These are phyloP conservation scores for Backusella luteola DNA, from an alignment of 192 early-diverging fungal species.

Conservation along the genomic window DNA sequence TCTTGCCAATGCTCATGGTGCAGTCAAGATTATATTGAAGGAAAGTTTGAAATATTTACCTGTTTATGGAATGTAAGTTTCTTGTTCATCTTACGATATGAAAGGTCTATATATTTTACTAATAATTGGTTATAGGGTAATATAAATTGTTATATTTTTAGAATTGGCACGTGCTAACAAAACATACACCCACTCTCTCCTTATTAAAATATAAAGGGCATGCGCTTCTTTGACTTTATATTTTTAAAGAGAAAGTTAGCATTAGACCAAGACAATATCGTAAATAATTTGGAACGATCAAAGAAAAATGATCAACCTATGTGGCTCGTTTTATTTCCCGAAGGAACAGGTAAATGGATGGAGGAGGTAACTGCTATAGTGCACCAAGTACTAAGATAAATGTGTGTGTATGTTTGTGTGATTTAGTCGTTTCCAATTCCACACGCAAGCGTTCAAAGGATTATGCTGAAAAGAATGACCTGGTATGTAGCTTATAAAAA, in stretches of 20 bases:
- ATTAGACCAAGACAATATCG: conserved; percentile 59
- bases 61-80: conserved; percentile 75
- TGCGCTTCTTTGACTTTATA: conserved; percentile 94
- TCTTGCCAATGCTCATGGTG: conserved; percentile 69
- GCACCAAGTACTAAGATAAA: not conserved
- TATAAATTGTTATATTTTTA: not conserved
- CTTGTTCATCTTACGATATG: not conserved
- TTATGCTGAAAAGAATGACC: conserved; percentile 64
- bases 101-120: not conserved
- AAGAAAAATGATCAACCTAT: conserved; percentile 64
- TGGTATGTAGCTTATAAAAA: conserved; percentile 1
- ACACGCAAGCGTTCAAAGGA: conserved; percentile 65
- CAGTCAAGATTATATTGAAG: conserved; percentile 91
- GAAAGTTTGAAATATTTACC: conserved; percentile 81
- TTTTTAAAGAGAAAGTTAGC: conserved; percentile 84
- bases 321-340: conserved; percentile 94
- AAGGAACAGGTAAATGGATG: conserved; percentile 68
- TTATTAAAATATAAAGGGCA: conserved; percentile 46
- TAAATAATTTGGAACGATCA: conserved; percentile 53
- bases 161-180: not conserved
- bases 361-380: not conserved
- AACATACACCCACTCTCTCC: not conserved
- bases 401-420: not conserved
- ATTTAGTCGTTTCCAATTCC: conserved; percentile 67
- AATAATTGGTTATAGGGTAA: conserved; percentile 6